These are phyloP conservation scores for Chalaropsis thielavioides DNA, from an alignment of 2,329 filamentous ascomycete species.

Conservation along the genomic window DNA sequence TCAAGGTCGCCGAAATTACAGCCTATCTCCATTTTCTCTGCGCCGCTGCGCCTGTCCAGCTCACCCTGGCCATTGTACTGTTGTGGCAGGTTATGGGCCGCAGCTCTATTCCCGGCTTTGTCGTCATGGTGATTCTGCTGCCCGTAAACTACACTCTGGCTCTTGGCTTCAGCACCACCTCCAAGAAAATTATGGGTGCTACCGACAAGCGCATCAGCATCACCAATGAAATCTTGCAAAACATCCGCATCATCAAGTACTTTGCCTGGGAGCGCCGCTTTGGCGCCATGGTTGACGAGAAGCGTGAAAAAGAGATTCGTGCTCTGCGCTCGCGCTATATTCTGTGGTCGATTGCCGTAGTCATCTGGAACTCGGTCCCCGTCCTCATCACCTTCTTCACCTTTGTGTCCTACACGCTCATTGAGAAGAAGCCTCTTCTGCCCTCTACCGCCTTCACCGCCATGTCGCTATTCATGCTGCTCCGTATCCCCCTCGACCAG, in stretches of 20 bases:
- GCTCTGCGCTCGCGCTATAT: slow-evolving; percentile 72
- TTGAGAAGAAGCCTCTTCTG: slow-evolving; percentile 78
- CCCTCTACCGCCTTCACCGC: slow-evolving; percentile 93
- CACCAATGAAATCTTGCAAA: slow-evolving; percentile 92
- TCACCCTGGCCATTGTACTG: slow-evolving; percentile 63
- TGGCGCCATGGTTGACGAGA: slow-evolving; percentile 73
- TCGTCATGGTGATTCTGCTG: slow-evolving; percentile 76
- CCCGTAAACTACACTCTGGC: slow-evolving; percentile 85
- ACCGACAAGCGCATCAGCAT: slow-evolving; percentile 93
- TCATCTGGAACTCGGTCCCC: slow-evolving; percentile 91
- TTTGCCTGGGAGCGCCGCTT: slow-evolving; percentile 97
- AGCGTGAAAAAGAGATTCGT: slow-evolving; percentile 62
- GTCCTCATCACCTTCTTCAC: slow-evolving; percentile 93
- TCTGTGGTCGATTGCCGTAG: slow-evolving; percentile 81
- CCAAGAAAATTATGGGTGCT: slow-evolving; percentile 80
- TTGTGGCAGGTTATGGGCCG: slow-evolving; percentile 83
- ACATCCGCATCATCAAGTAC: slow-evolving; percentile 98
- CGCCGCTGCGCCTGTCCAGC: slow-evolving; percentile 77
- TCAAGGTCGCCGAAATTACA: slow-evolving; percentile 92
- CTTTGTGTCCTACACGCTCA: slow-evolving; percentile 80
- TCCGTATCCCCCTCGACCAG: slow-evolving; percentile 86
- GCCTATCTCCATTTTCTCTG: slow-evolving; percentile 94
- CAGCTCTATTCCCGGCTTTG: slow-evolving; percentile 84
- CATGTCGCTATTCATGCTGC: slow-evolving; percentile 85
- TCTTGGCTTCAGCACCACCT: slow-evolving; percentile 67